Base-by-base conservation (phyloP, 2,329 filamentous ascomycete species). In the Mollisia scopiformis region DNA sequence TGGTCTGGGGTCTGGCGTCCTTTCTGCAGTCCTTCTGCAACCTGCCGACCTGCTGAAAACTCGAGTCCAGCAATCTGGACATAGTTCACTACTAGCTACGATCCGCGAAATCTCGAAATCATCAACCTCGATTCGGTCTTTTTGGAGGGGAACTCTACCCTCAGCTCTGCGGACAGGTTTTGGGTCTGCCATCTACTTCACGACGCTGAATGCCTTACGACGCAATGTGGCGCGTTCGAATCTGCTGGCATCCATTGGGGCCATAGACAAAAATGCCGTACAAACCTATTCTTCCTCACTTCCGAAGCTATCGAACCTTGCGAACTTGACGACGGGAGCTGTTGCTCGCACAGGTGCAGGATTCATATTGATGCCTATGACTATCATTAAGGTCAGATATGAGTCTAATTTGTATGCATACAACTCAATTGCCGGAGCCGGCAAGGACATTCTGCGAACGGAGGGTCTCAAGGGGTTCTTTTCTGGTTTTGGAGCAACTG, bases 21-120 rank as follows among this genome's bases (percentile, higher is more conserved):
- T 92, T 66, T 95, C 93, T 55, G 93, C 95, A 58, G 88, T 96
- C 62, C 87, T 98, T 58, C 85, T 99, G 16, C 95, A 99, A 76
- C 95, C 95, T 27, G 90, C 95, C 71, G 95, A 99, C 77, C 88
- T 99, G 3, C 87, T 99, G 74, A 99, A 99, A 78, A 99, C 95
- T 30, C 89, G 95, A 50, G 88, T 98, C 41, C 95, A 99, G 75
- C 95, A 98, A 76, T 92, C 91, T 33, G 87, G 87, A 52, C 83
- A 85, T 46, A 84, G 85, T 66, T 87, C 92, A 2, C 84, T 98
- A 59, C 76, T 85, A 56, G 79, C 81, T 25, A 90, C 90, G 19
- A 79, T 96, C 62, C 85, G 86, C 70, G 80, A 86, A 33, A 92
- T 96, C 72, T 84, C 89, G 65, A 78, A 80, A 68, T 87, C 84